Evolutionary conservation across 257 asterid species (phyloP).

Genomic region (Nicotiana undulata): DNA sequence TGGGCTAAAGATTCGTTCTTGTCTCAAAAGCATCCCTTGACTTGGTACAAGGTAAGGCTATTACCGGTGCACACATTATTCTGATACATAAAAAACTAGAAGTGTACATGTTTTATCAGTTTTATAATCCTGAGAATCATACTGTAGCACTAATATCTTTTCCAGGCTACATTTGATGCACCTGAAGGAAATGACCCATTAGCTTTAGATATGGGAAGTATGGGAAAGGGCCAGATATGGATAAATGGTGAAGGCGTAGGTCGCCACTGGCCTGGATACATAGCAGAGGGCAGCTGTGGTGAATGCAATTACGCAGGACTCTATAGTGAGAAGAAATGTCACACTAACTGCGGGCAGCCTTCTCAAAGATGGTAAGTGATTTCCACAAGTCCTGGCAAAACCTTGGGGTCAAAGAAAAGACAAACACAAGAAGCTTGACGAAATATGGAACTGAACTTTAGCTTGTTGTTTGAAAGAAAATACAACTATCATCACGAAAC

Average conservation of each 20-base stretch:
- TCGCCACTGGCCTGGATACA: conserved; percentile 9
- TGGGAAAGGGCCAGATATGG: conserved; percentile 23
- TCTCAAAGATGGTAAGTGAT: conserved; percentile 16
- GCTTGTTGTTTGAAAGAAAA: background rate
- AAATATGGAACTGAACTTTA: background rate
- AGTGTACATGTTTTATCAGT: background rate
- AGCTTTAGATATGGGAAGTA: conserved; percentile 13
- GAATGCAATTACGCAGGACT: conserved; percentile 4
- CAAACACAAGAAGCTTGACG: background rate
- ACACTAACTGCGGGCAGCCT: conserved; percentile 11
- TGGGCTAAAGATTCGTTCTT: conserved; percentile 1
- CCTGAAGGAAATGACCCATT: conserved; percentile 19
- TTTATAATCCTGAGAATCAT: background rate
- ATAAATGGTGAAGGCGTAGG: conserved; percentile 11
- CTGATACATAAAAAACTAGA: background rate
- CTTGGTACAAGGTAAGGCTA: conserved; percentile 16
- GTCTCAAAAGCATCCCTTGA: conserved; percentile 9
- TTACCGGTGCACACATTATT: background rate
- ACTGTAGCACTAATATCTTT: background rate
- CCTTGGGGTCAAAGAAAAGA: background rate
- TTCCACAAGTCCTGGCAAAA: background rate
- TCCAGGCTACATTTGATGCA: conserved; percentile 16
- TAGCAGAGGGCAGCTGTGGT: background rate
- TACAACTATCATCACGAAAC: background rate
- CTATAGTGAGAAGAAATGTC: conserved; percentile 8